phyloP scores from a whole-genome alignment of 176 grass and related monocot species.

The Echinochloa phyllopogon region DNA sequence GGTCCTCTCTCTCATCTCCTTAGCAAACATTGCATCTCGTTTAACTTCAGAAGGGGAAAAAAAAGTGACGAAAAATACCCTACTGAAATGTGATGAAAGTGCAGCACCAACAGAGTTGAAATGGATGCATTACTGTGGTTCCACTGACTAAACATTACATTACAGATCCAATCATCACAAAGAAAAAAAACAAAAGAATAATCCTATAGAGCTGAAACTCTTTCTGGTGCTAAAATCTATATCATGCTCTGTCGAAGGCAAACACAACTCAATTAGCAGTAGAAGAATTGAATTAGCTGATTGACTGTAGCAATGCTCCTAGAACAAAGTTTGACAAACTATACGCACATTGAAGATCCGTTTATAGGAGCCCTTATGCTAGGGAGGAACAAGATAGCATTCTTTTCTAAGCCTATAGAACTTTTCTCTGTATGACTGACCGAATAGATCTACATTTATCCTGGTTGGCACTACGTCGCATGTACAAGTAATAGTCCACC shows the following conservation, averaged over 20 bases:
- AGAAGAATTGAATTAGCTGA: conserved; percentile 53
- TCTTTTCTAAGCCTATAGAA: conserved; percentile 43
- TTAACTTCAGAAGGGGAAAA: too few relatives aligned
- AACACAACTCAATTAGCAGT: conserved; percentile 38
- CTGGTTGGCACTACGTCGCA: conserved; percentile 44
- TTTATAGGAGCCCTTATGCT: conserved; percentile 34
- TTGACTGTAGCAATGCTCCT: conserved; percentile 32
- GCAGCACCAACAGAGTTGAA: not conserved
- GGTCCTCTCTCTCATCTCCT: too few relatives aligned
- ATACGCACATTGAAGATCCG: conserved; percentile 40
- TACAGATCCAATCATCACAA: not conserved
- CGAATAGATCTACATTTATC: conserved; percentile 53
- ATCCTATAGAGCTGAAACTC: conserved; percentile 21
- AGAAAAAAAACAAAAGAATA: not conserved
- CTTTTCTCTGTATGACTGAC: conserved; percentile 51
- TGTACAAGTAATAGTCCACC: conserved; percentile 50
- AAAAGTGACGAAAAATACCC: too few relatives aligned
- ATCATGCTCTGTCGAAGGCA: conserved; percentile 16
- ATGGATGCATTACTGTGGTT: conserved; percentile 25
- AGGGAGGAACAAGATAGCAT: conserved; percentile 36
- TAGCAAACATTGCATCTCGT: too few relatives aligned
- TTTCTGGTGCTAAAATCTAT: conserved; percentile 20
- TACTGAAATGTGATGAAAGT: too few relatives aligned
- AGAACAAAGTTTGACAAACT: conserved; percentile 41
- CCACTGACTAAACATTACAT: conserved; percentile 20